Conservation (phyloP, 2,329 filamentous ascomycete genomes). For the Cordyceps pruinosa region DNA sequence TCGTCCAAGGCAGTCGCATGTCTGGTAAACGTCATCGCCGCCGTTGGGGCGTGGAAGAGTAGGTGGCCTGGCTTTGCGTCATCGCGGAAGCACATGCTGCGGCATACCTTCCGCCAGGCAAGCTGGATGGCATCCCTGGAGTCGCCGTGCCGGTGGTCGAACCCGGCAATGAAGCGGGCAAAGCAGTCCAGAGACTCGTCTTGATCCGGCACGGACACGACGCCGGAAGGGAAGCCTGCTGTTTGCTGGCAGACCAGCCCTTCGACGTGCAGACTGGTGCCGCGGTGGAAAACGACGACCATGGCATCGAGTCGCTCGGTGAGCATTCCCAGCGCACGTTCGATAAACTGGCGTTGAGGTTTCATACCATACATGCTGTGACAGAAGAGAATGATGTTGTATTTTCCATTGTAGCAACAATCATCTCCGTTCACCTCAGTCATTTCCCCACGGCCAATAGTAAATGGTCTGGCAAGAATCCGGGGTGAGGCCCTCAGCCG, state of each 20-base stretch:
- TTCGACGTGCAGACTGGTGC: not conserved
- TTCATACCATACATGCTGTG: slow-evolving; percentile 59
- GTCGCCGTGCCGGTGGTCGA: slow-evolving; percentile 25
- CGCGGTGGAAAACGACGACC: not conserved
- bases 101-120: slow-evolving; percentile 48
- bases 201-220: slow-evolving; percentile 15
- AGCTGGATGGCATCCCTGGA: slow-evolving; percentile 24
- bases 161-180: slow-evolving; percentile 45
- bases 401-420: slow-evolving; percentile 28
- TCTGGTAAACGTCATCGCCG: slow-evolving; percentile 45
- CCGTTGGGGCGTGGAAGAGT: slow-evolving; percentile 40
- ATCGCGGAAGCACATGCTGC: slow-evolving; percentile 35
- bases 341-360: slow-evolving; percentile 25
- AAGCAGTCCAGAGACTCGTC: slow-evolving; percentile 44
- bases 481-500: not conserved
- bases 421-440: not conserved
- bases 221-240: not conserved
- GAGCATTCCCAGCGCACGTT: not conserved
- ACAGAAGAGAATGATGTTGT: slow-evolving; percentile 53
- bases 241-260: not conserved
- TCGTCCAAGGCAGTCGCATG: slow-evolving; percentile 37
- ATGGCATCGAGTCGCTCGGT: not conserved
- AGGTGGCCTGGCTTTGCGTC: slow-evolving; percentile 31
- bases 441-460: not conserved
- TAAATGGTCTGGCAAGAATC: not conserved